Percentiles rank a stretch among this genome's conserved stretches.
These are phyloP conservation scores for Colletotrichum australisinense DNA, from an alignment of 2,329 filamentous ascomycete genomes.

Conservation along the genomic window DNA sequence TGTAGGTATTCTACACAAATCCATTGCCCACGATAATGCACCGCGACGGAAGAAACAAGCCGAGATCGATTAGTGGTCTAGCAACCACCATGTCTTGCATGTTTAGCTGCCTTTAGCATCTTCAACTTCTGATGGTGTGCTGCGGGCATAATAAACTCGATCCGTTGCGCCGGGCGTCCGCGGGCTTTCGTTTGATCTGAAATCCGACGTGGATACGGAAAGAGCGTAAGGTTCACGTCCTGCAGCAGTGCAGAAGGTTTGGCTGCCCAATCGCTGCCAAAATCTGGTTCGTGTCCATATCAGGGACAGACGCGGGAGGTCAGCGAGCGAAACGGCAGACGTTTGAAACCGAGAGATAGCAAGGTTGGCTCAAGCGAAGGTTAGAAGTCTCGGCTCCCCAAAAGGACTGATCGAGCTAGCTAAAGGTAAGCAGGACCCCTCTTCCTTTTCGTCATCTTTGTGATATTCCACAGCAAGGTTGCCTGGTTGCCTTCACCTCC, in stretches of 20 bases:
- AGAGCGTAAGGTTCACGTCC: conserved; percentile 3
- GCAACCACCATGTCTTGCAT: background rate
- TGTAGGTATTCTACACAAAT: background rate
- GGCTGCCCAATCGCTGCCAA: background rate
- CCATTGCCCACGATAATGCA: background rate
- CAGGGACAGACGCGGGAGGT: conserved; percentile 10
- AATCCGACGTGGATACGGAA: background rate
- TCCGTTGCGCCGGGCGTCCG: background rate
- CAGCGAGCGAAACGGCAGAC: conserved; percentile 29
- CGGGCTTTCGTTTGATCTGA: conserved; percentile 22
- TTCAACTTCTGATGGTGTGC: background rate
- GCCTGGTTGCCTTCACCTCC: background rate
- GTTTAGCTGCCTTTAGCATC: background rate
- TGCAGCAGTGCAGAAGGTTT: background rate
- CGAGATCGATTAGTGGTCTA: background rate
- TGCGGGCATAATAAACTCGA: background rate
- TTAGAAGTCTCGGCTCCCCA: background rate
- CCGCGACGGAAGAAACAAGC: background rate
- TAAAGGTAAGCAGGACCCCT: background rate
- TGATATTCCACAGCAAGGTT: background rate
- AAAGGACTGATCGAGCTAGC: background rate
- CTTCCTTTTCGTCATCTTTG: background rate
- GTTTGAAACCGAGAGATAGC: conserved; percentile 27
- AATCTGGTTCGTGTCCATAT: background rate
- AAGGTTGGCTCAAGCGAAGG: background rate